Base-by-base conservation (phyloP, 768 basidiomycete species). In the Suillus paluster region DNA sequence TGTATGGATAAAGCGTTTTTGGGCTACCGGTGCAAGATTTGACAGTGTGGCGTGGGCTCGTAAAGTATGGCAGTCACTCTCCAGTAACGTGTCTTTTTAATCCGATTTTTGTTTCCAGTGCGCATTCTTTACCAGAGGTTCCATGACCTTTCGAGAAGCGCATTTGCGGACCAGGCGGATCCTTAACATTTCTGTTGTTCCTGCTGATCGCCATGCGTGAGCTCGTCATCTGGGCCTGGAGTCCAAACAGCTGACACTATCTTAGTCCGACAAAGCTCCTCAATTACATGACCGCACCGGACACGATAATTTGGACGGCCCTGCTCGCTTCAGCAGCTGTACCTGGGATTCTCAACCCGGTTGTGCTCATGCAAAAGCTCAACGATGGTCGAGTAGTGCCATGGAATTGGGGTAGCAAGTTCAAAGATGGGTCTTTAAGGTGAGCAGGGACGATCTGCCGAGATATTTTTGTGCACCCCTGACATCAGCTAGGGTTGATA, bases 241-340 rank as follows among this genome's bases (percentile, higher is more conserved):
- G 12, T n/a, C 44, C n/a, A n/a, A 54, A 41, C 50, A 36, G 17
- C 59, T 56, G 57, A 71, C 65, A 21, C 64, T 58, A 33, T 21
- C 21, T 62, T 63, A 95, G 93, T 14, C 97, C 97, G 2, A 98
- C 97, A 2, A 98, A 98, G 75, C 78, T 99, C 3, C 80, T 99
- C 12, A 99, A 99, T 73, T 95, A 97, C 70, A 85, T 98, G 64
- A 96, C 95, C 21, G 92, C 95, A n/a, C 97, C 97, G 0, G 92
- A 99, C 72, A 91, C 90, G 4, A 79, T 92, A 21, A 91, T 92
- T 59, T 93, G 90, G 91, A 88, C 85, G 48, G 89, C 90, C 3
- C 68, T 92, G 41, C 77, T 97, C 45, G 94, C 95, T 7, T 95
- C 94, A 5, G 95, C 96, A 3, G 96, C 97, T 25, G 96, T 97